phyloP scores from a whole-genome alignment of 371 early-diverging fungal species.

The Apophysomyces ossiformis region DNA sequence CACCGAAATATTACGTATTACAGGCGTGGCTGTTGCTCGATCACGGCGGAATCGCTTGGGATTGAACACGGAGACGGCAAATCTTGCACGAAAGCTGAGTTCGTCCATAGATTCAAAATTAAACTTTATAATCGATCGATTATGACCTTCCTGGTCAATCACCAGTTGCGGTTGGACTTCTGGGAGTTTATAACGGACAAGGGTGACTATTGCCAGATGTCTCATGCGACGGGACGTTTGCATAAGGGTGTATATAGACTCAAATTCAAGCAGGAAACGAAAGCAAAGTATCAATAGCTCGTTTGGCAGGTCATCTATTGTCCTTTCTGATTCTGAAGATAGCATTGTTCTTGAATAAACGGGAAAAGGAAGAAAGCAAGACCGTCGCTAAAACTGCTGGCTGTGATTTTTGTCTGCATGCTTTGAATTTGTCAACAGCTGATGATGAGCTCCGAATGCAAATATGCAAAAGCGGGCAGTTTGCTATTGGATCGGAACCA shows the following conservation, averaged over 20 bases:
- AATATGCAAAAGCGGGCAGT: not conserved
- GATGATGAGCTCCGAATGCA: not conserved
- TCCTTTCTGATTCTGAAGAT: not conserved
- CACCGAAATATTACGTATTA: constrained; percentile 11
- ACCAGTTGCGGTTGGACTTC: not conserved
- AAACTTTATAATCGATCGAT: constrained; percentile 15
- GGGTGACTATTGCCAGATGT: constrained; percentile 1
- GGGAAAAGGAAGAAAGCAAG: not conserved
- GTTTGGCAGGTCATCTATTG: constrained; percentile 18
- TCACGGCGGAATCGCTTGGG: constrained; percentile 20
- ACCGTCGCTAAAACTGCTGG: not conserved
- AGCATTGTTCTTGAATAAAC: not conserved
- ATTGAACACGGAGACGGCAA: not conserved
- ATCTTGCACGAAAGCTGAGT: not conserved
- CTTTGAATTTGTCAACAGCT: not conserved
- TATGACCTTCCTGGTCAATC: constrained; percentile 30
- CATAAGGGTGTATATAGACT: constrained; percentile 13
- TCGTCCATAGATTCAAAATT: constrained; percentile 10
- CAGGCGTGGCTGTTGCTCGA: constrained; percentile 18
- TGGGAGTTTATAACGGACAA: constrained; percentile 14
- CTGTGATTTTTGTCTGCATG: not conserved
- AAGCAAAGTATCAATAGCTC: constrained; percentile 22
- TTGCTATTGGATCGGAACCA: not conserved
- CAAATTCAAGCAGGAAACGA: constrained; percentile 10
- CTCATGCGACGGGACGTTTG: constrained; percentile 15